Percentiles rank a stretch among this genome's conserved stretches.
phyloP scores from a whole-genome alignment of 768 basidiomycete species.

The Suillus bovinus region DNA sequence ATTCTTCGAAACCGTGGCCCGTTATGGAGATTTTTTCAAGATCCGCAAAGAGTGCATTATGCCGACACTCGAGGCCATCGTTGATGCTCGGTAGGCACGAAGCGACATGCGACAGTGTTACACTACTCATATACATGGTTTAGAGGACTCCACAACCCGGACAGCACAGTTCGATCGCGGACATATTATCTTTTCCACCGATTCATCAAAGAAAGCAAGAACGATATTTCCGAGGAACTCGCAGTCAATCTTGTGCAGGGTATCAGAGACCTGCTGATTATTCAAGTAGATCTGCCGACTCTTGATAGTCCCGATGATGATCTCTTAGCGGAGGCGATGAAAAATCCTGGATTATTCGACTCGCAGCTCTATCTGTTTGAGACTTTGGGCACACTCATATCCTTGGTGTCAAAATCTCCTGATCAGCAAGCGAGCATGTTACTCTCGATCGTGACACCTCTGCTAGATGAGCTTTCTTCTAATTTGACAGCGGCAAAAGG shows the following conservation, averaged over 20 bases:
- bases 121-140: slow-evolving; percentile 10
- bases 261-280: slow-evolving; percentile 74
- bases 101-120: neutral
- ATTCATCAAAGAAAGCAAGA: slow-evolving; percentile 82
- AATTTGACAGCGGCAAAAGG: slow-evolving; percentile 56
- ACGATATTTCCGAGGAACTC: slow-evolving; percentile 75
- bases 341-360: slow-evolving; percentile 71
- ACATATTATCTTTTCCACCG: slow-evolving; percentile 91
- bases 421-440: slow-evolving; percentile 69
- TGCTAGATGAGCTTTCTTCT: slow-evolving; percentile 72
- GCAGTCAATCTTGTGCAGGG: slow-evolving; percentile 69
- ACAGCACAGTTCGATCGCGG: slow-evolving; percentile 68
- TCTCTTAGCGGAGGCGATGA: slow-evolving; percentile 77
- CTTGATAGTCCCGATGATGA: slow-evolving; percentile 74
- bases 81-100: slow-evolving; percentile 69
- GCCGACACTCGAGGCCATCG: slow-evolving; percentile 85
- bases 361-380: slow-evolving; percentile 96
- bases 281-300: slow-evolving; percentile 77
- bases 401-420: slow-evolving; percentile 64
- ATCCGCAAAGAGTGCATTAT: slow-evolving; percentile 87
- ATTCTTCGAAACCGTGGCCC: slow-evolving; percentile 89
- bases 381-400: slow-evolving; percentile 81
- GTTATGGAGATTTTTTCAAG: slow-evolving; percentile 97
- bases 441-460: slow-evolving; percentile 77
- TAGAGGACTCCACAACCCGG: slow-evolving; percentile 86